Percentiles rank a stretch among this genome's conserved stretches.
These are phyloP conservation scores for Allantophomopsis cytisporea DNA, from an alignment of 2,329 filamentous ascomycete species.

Conservation along the genomic window DNA sequence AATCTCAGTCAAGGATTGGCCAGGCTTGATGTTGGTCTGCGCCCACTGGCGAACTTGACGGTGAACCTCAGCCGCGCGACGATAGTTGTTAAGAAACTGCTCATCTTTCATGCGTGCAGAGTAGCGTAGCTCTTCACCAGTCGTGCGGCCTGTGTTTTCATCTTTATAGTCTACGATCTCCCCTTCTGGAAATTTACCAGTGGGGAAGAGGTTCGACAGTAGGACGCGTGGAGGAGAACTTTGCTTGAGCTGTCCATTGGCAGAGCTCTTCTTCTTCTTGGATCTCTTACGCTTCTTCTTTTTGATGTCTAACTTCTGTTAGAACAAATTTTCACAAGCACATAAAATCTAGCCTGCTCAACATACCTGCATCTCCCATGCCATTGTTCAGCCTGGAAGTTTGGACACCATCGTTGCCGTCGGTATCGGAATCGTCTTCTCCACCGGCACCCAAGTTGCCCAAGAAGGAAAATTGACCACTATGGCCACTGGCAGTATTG, in stretches of 20 bases:
- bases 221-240: slow-evolving; percentile 62
- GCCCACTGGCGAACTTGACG: slow-evolving; percentile 37
- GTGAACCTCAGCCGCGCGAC: slow-evolving; percentile 41
- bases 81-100: slow-evolving; percentile 36
- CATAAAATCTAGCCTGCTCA: no score
- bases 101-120: slow-evolving; percentile 60
- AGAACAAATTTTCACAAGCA: no score
- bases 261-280: slow-evolving; percentile 55
- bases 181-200: slow-evolving; percentile 57
- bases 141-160: slow-evolving; percentile 65
- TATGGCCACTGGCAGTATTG: no score
- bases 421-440: no score
- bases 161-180: slow-evolving; percentile 63
- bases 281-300: slow-evolving; percentile 77
- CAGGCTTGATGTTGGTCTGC: slow-evolving; percentile 32
- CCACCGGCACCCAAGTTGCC: no score
- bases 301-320: slow-evolving; percentile 5
- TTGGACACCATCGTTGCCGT: no score
- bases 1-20: slow-evolving; percentile 30
- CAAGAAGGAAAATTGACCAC: no score
- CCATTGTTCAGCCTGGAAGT: no score
- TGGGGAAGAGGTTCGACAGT: slow-evolving; percentile 58
- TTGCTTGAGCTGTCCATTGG: slow-evolving; percentile 37
- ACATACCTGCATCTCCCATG: no score
- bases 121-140: slow-evolving; percentile 69